A percentile compares a stretch with the other conserved stretches of the same genome.
phyloP scores from a whole-genome alignment of 1,284 basidiomycete species.

The Thecaphora frezii region DNA sequence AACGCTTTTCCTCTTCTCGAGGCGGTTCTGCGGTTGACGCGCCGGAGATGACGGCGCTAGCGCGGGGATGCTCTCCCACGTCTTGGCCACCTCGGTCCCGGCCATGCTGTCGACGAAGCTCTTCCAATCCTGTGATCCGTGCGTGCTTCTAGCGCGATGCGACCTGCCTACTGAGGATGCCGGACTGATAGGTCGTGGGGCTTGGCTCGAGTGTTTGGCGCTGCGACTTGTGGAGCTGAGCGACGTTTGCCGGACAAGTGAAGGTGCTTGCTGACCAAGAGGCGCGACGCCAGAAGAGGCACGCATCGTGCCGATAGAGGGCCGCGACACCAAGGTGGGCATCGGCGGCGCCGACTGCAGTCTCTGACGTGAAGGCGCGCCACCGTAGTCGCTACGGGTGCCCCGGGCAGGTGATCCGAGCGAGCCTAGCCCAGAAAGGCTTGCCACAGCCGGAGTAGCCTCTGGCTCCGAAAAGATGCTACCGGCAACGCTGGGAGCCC shows the following conservation, averaged over 20 bases:
- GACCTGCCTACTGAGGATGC: slow-evolving; percentile 22
- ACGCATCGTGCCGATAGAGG: slow-evolving; percentile 16
- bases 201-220: slow-evolving; percentile 1
- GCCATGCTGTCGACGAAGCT: slow-evolving; percentile 47
- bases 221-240: slow-evolving; percentile 5
- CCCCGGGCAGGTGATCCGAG: slow-evolving; percentile 11
- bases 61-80: slow-evolving; percentile 37
- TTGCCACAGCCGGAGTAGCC: background rate
- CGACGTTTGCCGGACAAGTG: slow-evolving; percentile 27
- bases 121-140: slow-evolving; percentile 43
- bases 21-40: slow-evolving; percentile 5
- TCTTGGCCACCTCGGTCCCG: slow-evolving; percentile 41
- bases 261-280: slow-evolving; percentile 32
- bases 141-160: slow-evolving; percentile 6
- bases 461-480: slow-evolving; percentile 50
- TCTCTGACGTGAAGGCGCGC: slow-evolving; percentile 10
- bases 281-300: slow-evolving; percentile 32
- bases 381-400: slow-evolving; percentile 41
- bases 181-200: slow-evolving; percentile 11
- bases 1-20: slow-evolving; percentile 25
- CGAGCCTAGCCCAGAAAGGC: slow-evolving; percentile 12
- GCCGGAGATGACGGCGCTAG: slow-evolving; percentile 16
- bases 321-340: slow-evolving; percentile 18
- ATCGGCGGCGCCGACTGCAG: slow-evolving; percentile 27
- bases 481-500: slow-evolving; percentile 43